Evolutionary conservation across 2,329 filamentous ascomycete species (phyloP).

Genomic region (Apiospora pterosperma): DNA sequence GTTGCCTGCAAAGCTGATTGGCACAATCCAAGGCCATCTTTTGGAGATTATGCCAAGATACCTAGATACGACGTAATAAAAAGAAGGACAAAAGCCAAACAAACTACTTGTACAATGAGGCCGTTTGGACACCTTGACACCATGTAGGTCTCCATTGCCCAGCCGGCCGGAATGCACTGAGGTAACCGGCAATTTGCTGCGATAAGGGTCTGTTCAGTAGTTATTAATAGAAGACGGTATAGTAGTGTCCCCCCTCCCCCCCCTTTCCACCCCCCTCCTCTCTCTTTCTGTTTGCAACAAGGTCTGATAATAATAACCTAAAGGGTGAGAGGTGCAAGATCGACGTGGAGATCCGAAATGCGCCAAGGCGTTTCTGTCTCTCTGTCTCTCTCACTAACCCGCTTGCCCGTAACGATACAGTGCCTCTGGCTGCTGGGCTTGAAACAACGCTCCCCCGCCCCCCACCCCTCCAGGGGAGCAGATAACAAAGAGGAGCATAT

Average conservation of each 20-base stretch:
- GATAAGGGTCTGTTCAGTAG: constrained; percentile 1
- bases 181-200: neutral
- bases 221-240: constrained; percentile 1
- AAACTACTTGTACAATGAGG: neutral
- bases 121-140: neutral
- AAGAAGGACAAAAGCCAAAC: neutral
- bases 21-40: neutral
- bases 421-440: neutral
- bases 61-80: neutral
- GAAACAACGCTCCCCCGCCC: neutral
- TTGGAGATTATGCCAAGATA: neutral
- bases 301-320: neutral
- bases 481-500: neutral
- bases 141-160: neutral
- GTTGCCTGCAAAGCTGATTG: neutral
- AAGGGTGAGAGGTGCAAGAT: neutral
- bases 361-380: neutral
- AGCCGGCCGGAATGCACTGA: neutral
- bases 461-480: neutral
- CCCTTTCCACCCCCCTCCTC: neutral
- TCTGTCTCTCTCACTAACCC: no score
- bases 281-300: neutral
- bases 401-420: neutral
- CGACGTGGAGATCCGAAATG: neutral
- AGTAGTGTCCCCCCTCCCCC: neutral